A percentile compares a stretch with the other conserved stretches of the same genome.
phyloP scores from a whole-genome alignment of 1,284 basidiomycete genomes.

The Hemileia vastatrix region DNA sequence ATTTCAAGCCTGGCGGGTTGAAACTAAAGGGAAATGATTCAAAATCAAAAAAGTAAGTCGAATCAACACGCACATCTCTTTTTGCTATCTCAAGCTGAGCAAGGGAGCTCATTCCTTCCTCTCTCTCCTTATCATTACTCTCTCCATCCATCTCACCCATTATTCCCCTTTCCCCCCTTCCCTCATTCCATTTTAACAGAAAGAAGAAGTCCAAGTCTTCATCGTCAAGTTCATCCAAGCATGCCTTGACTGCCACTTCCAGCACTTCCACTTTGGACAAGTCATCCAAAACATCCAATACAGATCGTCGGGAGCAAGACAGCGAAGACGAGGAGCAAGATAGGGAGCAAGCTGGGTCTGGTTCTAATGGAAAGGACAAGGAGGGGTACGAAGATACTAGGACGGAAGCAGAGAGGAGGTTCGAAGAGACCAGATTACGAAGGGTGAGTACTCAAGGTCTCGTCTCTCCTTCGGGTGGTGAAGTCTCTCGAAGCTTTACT shows the following conservation, averaged over 20 bases:
- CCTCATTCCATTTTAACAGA: slow-evolving; percentile 46
- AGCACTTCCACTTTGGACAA: background rate
- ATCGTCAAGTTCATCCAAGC: slow-evolving; percentile 47
- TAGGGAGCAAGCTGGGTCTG: slow-evolving; percentile 40
- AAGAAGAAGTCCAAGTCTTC: slow-evolving; percentile 79
- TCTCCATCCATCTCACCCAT: background rate
- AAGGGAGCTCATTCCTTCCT: background rate
- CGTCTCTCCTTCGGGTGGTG: too few species aligned
- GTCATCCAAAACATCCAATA: too few species aligned
- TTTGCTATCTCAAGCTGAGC: slow-evolving; percentile 25
- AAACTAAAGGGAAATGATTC: slow-evolving; percentile 74
- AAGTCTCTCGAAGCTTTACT: too few species aligned
- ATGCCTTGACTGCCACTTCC: slow-evolving; percentile 24
- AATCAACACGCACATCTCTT: slow-evolving; percentile 8
- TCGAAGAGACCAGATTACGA: slow-evolving; percentile 71
- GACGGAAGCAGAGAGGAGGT: slow-evolving; percentile 81
- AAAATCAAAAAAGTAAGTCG: slow-evolving; percentile 66
- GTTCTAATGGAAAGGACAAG: slow-evolving; percentile 51
- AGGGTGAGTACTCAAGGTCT: slow-evolving; percentile 55
- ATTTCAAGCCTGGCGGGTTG: slow-evolving; percentile 73
- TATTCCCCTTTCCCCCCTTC: background rate
- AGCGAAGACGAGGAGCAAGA: slow-evolving; percentile 37
- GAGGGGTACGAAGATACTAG: slow-evolving; percentile 51
- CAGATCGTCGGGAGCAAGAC: slow-evolving; percentile 16
- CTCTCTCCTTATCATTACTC: background rate